Base-by-base conservation (phyloP, 805 yeast genomes). In the Ogataea henricii region DNA sequence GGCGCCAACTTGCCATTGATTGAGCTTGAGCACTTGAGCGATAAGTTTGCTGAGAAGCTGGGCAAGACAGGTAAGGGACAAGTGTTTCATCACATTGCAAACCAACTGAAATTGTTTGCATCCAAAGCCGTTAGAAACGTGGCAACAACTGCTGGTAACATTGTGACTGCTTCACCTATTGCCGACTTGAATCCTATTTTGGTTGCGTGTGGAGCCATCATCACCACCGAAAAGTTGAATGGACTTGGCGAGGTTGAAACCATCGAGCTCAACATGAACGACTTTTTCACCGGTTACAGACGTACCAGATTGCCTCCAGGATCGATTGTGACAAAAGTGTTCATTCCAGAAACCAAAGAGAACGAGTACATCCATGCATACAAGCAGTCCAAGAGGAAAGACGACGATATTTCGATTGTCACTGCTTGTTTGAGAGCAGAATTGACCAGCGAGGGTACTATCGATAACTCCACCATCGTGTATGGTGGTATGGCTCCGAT, bases 401-500 rank as follows among this genome's bases (percentile, higher is more conserved):
- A 74, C 55, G 79, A 74, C 48, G 79, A 74, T 59, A 74, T 74
- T 41, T 74, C 79, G 12, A 74, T 74, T 48, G 79, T 74, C 9
- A 72, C 79, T 14, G 66, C 73, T 0, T 72, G 75, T 47, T 49
- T 73, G 48, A 54, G 73, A 38, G 55, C 65, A 4, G 49, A 56
- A 46, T 49, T 65, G 25, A 43, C 50, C 21, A 10, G 41, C n/a
- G 51, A 53, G 7, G 65, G 64, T n/a, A 48, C 45, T 3, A 56
- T 69, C 26, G 52, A 43, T 20, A 57, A 65, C 32, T 65, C 71
- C 1, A 58, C 72, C 0, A 53, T 74, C 14, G 73, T 68, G 2
- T 74, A 69, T 47, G 79, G 79, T 23, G 79, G 79, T 37, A 75
- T 74, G 62, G 79, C 78, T 4, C 74, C 78, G 3, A 66, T 71